Evolutionary conservation across 202 grass and related monocot genomes (phyloP).

Genomic region (Brachypodium distachyon): DNA sequence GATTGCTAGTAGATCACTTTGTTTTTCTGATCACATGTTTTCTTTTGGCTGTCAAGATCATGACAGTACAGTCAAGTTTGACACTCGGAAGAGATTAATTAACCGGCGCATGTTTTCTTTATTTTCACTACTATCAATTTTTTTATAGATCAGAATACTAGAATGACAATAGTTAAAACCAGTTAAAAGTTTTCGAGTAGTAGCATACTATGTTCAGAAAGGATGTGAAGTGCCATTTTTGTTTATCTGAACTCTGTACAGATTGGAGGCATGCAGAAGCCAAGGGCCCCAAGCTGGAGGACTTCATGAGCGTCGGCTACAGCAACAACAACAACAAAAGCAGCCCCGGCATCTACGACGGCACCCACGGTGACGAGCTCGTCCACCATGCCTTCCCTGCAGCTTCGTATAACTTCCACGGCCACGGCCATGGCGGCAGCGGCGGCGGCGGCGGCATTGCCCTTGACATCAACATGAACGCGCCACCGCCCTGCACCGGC

Average conservation of each 20-base stretch:
- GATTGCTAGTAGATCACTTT: too few species aligned
- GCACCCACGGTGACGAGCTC: background rate
- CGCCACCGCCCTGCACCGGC: slow-evolving; percentile 20
- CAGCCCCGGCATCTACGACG: slow-evolving; percentile 6
- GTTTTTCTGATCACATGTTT: too few species aligned
- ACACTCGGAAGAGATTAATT: too few species aligned
- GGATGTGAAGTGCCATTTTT: background rate
- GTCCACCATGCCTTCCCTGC: slow-evolving; percentile 20
- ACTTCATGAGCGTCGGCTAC: slow-evolving; percentile 49
- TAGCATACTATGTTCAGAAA: background rate
- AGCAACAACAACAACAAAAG: slow-evolving; percentile 24
- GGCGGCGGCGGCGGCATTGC: slow-evolving; percentile 3
- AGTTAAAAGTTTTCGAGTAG: too few species aligned
- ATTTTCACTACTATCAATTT: too few species aligned
- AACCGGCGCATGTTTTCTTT: too few species aligned
- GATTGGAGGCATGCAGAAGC: slow-evolving; percentile 37
- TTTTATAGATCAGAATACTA: too few species aligned
- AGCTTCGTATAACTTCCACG: slow-evolving; percentile 7
- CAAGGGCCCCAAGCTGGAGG: slow-evolving; percentile 55
- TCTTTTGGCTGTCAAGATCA: too few species aligned
- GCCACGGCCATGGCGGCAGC: background rate
- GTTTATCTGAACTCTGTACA: background rate
- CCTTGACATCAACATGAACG: slow-evolving; percentile 50
- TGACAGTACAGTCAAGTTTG: too few species aligned
- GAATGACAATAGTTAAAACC: too few species aligned